Conservation (phyloP, 2,329 filamentous ascomycete species). For the Aspergillus ibericus region DNA sequence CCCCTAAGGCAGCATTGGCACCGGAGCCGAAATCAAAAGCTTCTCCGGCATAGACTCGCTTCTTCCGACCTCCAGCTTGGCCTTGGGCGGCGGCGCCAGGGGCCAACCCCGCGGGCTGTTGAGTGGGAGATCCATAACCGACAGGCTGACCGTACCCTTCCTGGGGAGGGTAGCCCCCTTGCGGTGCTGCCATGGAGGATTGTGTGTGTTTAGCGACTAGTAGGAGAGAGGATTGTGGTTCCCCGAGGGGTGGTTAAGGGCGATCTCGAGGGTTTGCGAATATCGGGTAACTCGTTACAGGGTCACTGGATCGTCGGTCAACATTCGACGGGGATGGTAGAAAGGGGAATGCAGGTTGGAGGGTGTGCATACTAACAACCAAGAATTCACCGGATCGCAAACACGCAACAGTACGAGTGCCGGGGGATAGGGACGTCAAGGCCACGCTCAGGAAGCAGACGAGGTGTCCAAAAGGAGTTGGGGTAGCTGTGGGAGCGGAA, state of each 20-base stretch:
- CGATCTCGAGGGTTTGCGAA: conserved; percentile 5
- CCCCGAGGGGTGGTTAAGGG: conserved; percentile 4
- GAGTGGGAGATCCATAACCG: conserved; percentile 41
- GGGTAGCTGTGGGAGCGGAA: conserved; percentile 13
- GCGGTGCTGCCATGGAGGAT: conserved; percentile 51
- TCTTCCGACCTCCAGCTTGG: conserved; percentile 62
- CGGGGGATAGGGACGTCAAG: conserved; percentile 11
- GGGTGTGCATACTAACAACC: conserved; percentile 22
- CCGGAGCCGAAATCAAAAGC: conserved; percentile 91
- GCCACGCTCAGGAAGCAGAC: conserved; percentile 12
- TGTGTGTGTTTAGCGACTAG: conserved; percentile 7
- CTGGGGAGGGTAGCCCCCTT: conserved; percentile 53
- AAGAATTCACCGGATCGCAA: conserved; percentile 1
- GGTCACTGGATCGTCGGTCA: conserved; percentile 26
- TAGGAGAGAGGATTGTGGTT: conserved; percentile 1
- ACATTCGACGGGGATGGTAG: conserved; percentile 11
- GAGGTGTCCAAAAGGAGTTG: conserved; percentile 15
- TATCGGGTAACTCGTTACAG: conserved; percentile 19
- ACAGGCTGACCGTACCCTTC: conserved; percentile 50
- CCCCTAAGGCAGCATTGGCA: conserved; percentile 68
- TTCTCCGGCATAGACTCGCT: conserved; percentile 89
- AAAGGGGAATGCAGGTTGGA: conserved; percentile 10
- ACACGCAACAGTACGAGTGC: not conserved
- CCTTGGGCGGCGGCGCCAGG: conserved; percentile 33
- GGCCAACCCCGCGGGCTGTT: conserved; percentile 32